These are phyloP conservation scores for Mortierella sp. DNA, from an alignment of 371 early-diverging fungal species.

Conservation along the genomic window DNA sequence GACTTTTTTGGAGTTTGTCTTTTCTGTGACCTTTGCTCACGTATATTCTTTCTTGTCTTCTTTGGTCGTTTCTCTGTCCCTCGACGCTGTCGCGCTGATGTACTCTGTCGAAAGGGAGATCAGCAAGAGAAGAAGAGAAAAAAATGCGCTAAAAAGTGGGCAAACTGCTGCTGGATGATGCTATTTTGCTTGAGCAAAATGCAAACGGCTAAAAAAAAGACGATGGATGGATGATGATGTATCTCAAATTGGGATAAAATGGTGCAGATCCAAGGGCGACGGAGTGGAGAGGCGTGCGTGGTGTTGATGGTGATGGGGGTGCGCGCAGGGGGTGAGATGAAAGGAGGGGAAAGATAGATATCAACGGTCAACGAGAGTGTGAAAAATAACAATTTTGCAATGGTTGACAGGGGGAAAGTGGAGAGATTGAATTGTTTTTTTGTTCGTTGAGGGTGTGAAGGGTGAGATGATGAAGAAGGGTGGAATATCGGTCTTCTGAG, in stretches of 20 bases:
- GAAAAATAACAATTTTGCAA: background rate
- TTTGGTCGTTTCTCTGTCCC: slow-evolving; percentile 8
- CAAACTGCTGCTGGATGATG: slow-evolving; percentile 13
- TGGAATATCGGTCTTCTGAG: background rate
- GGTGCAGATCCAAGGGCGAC: background rate
- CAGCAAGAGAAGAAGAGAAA: slow-evolving; percentile 4
- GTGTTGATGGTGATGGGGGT: background rate
- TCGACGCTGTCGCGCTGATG: slow-evolving; percentile 1
- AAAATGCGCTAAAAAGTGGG: background rate
- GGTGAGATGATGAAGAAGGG: background rate
- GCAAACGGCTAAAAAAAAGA: background rate
- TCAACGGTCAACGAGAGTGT: background rate
- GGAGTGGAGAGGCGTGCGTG: background rate
- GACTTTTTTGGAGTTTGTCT: slow-evolving; percentile 7
- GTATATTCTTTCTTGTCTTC: background rate
- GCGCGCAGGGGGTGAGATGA: background rate
- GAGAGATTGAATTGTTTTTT: too few relatives aligned
- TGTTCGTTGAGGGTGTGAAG: too few relatives aligned
- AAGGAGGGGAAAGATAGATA: background rate
- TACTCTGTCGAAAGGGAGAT: slow-evolving; percentile 19
- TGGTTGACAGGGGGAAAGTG: background rate
- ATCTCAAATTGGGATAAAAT: background rate
- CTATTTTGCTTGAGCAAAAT: slow-evolving; percentile 9
- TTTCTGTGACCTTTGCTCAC: slow-evolving; percentile 2
- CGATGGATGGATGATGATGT: background rate